phyloP scores from a whole-genome alignment of 371 early-diverging fungal genomes.

The Rhizopus arrhizus region DNA sequence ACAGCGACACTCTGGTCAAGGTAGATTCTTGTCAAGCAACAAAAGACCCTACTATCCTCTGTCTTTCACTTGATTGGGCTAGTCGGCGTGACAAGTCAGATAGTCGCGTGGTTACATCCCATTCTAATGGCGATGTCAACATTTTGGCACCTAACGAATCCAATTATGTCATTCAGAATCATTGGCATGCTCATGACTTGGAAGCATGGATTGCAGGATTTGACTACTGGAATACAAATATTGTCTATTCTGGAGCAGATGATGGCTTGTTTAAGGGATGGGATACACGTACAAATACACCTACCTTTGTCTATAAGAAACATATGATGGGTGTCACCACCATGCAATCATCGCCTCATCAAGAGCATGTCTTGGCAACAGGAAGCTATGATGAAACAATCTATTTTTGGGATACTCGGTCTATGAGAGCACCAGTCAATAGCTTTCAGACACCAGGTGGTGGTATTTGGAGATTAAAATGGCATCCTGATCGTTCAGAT shows the following conservation, averaged over 20 bases:
- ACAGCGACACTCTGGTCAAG: slow-evolving; percentile 34
- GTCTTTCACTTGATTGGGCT: slow-evolving; percentile 91
- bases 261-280: slow-evolving; percentile 84
- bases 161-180: slow-evolving; percentile 33
- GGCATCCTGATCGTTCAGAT: slow-evolving; percentile 77
- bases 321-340: slow-evolving; percentile 85
- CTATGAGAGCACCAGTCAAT: slow-evolving; percentile 71
- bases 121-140: slow-evolving; percentile 69
- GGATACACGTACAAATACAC: slow-evolving; percentile 66
- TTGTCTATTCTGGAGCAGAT: slow-evolving; percentile 78
- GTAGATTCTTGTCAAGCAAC: slow-evolving; percentile 40
- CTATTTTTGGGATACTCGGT: slow-evolving; percentile 86
- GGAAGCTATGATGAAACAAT: slow-evolving; percentile 90
- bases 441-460: slow-evolving; percentile 73
- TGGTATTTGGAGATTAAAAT: slow-evolving; percentile 93
- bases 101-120: slow-evolving; percentile 57
- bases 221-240: slow-evolving; percentile 72
- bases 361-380: slow-evolving; percentile 75
- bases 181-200: slow-evolving; percentile 83
- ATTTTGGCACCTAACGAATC: slow-evolving; percentile 45
- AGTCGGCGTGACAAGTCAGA: slow-evolving; percentile 54
- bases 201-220: slow-evolving; percentile 93
- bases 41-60: slow-evolving; percentile 58
- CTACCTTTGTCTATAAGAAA: slow-evolving; percentile 38
- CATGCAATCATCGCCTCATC: slow-evolving; percentile 79